Conservation (phyloP, 305 asterid genomes). For the Fraxinus platypoda region DNA sequence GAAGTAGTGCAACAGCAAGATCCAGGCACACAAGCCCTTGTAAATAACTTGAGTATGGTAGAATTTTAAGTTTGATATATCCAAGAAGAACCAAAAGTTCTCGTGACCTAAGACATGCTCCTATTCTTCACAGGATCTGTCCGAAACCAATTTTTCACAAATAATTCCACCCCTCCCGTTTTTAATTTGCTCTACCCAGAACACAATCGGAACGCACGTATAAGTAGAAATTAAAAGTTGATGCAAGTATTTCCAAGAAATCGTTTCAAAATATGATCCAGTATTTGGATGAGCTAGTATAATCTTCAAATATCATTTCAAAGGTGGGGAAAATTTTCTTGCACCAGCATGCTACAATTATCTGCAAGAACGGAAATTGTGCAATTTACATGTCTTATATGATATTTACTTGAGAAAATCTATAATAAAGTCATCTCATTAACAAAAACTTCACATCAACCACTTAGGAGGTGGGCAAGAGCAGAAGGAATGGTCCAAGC, state of each 20-base stretch:
- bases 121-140: neutral
- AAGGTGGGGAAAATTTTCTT: neutral
- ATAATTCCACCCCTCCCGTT: neutral
- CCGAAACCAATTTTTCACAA: neutral
- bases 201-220: neutral
- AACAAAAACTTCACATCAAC: neutral
- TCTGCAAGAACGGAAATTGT: neutral
- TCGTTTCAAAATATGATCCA: neutral
- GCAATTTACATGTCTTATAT: neutral
- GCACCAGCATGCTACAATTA: neutral
- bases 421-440: neutral
- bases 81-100: neutral
- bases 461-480: slow-evolving; percentile 8
- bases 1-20: neutral
- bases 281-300: neutral
- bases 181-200: neutral
- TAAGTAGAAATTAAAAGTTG: neutral
- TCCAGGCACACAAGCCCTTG: neutral
- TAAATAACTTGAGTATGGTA: neutral
- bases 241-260: neutral
- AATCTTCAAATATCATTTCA: neutral
- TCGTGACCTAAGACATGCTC: neutral
- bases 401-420: neutral
- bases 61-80: neutral
- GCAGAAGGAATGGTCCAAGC: slow-evolving; percentile 16